phyloP scores from a whole-genome alignment of 1,284 basidiomycete species.

The Singerocomus inundabilis region DNA sequence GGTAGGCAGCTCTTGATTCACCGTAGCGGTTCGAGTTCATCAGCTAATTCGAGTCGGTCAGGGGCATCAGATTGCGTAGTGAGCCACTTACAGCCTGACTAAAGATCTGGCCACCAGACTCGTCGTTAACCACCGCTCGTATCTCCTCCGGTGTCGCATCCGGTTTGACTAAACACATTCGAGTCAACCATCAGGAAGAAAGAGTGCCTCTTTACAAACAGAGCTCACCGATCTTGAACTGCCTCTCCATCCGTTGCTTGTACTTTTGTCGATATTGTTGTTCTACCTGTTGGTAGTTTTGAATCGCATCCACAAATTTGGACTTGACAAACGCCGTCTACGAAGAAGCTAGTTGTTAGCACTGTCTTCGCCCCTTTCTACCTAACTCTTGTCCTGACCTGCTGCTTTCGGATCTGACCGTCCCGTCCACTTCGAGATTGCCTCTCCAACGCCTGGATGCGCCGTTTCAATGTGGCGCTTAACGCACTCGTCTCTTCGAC shows the following conservation, averaged over 20 bases:
- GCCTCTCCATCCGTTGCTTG: slow-evolving; percentile 92
- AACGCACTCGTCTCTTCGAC: slow-evolving; percentile 77
- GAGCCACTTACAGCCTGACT: slow-evolving; percentile 77
- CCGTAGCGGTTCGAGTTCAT: slow-evolving; percentile 90
- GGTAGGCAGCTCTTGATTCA: slow-evolving; percentile 87
- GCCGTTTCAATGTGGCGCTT: slow-evolving; percentile 71
- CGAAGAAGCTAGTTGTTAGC: neutral
- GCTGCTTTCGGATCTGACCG: slow-evolving; percentile 79
- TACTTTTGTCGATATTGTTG: slow-evolving; percentile 91
- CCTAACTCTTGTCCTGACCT: slow-evolving; percentile 47
- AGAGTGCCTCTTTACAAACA: neutral
- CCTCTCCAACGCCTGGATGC: slow-evolving; percentile 77
- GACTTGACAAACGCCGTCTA: slow-evolving; percentile 76
- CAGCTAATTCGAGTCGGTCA: slow-evolving; percentile 48
- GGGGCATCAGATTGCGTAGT: neutral
- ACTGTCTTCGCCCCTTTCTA: neutral
- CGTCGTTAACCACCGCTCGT: slow-evolving; percentile 82
- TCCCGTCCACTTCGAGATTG: slow-evolving; percentile 73
- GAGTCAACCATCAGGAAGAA: slow-evolving; percentile 1
- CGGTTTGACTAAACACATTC: slow-evolving; percentile 73
- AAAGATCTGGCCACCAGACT: slow-evolving; percentile 88
- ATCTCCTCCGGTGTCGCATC: slow-evolving; percentile 93
- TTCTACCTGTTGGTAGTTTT: slow-evolving; percentile 88
- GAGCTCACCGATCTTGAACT: slow-evolving; percentile 85
- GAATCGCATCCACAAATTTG: slow-evolving; percentile 84